A percentile compares a stretch with the other conserved stretches of the same genome.
These are phyloP conservation scores for Neonectria sp. DNA, from an alignment of 2,329 filamentous ascomycete genomes.

Conservation along the genomic window DNA sequence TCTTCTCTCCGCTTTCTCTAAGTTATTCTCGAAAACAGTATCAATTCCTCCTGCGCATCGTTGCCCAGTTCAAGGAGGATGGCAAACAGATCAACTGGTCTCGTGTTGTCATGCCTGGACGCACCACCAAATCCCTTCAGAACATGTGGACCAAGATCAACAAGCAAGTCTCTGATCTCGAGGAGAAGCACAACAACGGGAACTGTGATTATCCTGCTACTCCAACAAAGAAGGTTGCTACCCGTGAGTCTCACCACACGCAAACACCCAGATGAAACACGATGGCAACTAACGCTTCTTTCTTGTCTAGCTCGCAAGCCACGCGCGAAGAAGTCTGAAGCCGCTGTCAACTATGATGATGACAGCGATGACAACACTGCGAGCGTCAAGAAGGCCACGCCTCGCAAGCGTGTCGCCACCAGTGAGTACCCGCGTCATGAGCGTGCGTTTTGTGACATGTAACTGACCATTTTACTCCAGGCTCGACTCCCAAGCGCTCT, in stretches of 20 bases:
- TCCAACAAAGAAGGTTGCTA: constrained; percentile 40
- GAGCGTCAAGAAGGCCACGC: constrained; percentile 31
- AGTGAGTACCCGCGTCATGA: constrained; percentile 20
- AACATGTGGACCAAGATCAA: constrained; percentile 56
- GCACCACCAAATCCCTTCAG: constrained; percentile 56
- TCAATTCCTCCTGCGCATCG: constrained; percentile 55
- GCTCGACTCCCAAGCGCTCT: constrained; percentile 30
- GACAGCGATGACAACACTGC: constrained; percentile 18
- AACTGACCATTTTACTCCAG: constrained; percentile 23
- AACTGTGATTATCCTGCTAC: constrained; percentile 18
- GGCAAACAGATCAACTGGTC: constrained; percentile 55
- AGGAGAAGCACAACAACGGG: constrained; percentile 38
- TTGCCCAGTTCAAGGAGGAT: constrained; percentile 52
- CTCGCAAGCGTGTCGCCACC: constrained; percentile 38
- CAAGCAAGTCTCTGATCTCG: constrained; percentile 55
- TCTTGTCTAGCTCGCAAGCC: constrained; percentile 43
- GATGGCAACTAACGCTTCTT: constrained; percentile 2
- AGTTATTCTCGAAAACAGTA: constrained; percentile 41
- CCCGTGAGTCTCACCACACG: constrained; percentile 38
- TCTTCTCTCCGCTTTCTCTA: not conserved
- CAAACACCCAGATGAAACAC: not conserved
- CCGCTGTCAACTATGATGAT: constrained; percentile 10
- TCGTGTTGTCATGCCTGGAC: constrained; percentile 53
- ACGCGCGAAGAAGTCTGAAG: constrained; percentile 32
- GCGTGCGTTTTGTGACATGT: not conserved